Percentiles rank a stretch among this genome's conserved stretches.
phyloP scores from a whole-genome alignment of 371 early-diverging fungal species.

The Mucor sp. region DNA sequence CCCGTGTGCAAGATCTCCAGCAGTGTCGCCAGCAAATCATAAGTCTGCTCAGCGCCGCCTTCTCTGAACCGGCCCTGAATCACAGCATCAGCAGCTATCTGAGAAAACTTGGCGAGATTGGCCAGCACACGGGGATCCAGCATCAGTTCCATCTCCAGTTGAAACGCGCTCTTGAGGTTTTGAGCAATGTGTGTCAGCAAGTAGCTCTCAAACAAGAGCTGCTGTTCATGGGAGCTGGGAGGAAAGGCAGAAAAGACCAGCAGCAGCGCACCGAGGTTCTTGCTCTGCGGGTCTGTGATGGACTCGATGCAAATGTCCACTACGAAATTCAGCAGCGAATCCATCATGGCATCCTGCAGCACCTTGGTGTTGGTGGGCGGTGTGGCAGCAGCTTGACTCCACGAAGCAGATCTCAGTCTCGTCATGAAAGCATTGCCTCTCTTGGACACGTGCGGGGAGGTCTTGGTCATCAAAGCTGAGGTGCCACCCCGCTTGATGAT shows the following conservation, averaged over 20 bases:
- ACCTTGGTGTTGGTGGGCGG: conserved; percentile 9
- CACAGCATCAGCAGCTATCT: conserved; percentile 68
- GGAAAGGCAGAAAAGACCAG: conserved; percentile 47
- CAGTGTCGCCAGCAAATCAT: conserved; percentile 60
- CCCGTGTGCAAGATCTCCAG: conserved; percentile 51
- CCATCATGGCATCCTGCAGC: conserved; percentile 33
- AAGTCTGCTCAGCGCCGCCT: conserved; percentile 57
- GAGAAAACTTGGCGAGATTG: conserved; percentile 61
- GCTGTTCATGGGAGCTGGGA: conserved; percentile 42
- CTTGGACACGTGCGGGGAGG: conserved; percentile 48
- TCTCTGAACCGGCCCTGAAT: conserved; percentile 57
- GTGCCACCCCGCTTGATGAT: conserved; percentile 52
- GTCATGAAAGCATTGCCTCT: conserved; percentile 31
- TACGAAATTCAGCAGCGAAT: conserved; percentile 54
- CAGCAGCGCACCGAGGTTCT: conserved; percentile 46
- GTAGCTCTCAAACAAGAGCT: conserved; percentile 57
- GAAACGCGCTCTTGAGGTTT: conserved; percentile 56
- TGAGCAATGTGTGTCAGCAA: conserved; percentile 60
- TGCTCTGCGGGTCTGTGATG: conserved; percentile 51
- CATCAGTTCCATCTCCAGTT: conserved; percentile 45
- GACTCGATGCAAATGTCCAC: conserved; percentile 59
- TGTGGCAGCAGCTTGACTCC: conserved; percentile 29
- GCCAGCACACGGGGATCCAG: conserved; percentile 45
- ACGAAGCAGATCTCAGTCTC: conserved; percentile 29
- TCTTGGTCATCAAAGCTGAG: conserved; percentile 44